A percentile compares a stretch with the other conserved stretches of the same genome.
Evolutionary conservation across 2,329 filamentous ascomycete species (phyloP).

Genomic region (Exophiala dermatitidis): DNA sequence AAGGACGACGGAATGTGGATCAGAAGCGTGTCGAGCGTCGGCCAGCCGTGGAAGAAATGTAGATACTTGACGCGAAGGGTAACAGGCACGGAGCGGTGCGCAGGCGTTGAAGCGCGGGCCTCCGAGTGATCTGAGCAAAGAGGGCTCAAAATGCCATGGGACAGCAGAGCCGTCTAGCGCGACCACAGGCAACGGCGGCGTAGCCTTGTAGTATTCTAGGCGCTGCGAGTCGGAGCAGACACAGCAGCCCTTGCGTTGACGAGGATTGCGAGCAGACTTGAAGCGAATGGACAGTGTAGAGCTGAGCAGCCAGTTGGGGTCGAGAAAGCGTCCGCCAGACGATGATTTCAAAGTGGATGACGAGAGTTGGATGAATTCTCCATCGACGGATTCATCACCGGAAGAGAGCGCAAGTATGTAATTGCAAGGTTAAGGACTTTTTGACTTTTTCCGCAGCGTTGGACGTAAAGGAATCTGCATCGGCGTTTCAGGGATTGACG

Average conservation of each 20-base stretch:
- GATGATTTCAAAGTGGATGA: neutral
- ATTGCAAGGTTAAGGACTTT: neutral
- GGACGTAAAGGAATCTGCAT: neutral
- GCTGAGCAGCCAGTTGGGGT: neutral
- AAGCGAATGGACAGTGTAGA: neutral
- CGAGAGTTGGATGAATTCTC: neutral
- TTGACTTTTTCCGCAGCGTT: neutral
- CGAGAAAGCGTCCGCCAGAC: neutral
- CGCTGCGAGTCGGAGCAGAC: neutral
- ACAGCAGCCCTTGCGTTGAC: no score
- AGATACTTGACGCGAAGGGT: constrained; percentile 15
- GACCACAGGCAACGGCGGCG: neutral
- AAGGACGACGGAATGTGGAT: neutral
- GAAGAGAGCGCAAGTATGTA: neutral
- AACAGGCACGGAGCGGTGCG: constrained; percentile 6
- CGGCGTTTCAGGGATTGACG: neutral
- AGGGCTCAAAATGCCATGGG: neutral
- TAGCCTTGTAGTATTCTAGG: neutral
- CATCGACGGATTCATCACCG: neutral
- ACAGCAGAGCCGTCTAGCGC: neutral
- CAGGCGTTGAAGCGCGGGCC: constrained; percentile 5
- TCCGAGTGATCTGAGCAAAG: neutral
- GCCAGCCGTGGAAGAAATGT: constrained; percentile 4
- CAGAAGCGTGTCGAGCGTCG: neutral
- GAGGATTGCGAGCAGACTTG: neutral